Conservation (phyloP, 2,329 filamentous ascomycete species). For the Neoarthrinium moseri region DNA sequence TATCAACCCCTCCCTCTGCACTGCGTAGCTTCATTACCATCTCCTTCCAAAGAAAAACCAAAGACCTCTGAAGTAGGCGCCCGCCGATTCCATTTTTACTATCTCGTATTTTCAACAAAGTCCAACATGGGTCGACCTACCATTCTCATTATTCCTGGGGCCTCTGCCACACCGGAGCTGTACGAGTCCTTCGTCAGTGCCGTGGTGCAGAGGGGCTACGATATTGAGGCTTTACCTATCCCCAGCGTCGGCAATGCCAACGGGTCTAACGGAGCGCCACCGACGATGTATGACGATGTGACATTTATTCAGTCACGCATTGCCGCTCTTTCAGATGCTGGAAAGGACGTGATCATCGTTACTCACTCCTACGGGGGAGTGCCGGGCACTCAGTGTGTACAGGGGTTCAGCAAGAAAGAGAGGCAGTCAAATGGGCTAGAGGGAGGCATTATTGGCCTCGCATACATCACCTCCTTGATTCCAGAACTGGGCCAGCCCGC, state of each 20-base stretch:
- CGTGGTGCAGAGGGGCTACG: slow-evolving; percentile 17
- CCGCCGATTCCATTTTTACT: too few relatives aligned
- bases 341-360: slow-evolving; percentile 22
- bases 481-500: slow-evolving; percentile 21
- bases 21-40: too few relatives aligned
- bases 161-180: slow-evolving; percentile 15
- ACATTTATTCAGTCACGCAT: slow-evolving; percentile 29
- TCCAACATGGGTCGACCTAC: neutral
- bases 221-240: slow-evolving; percentile 18
- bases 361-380: slow-evolving; percentile 25
- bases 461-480: slow-evolving; percentile 28
- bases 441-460: slow-evolving; percentile 34
- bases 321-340: slow-evolving; percentile 30
- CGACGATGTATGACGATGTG: slow-evolving; percentile 33
- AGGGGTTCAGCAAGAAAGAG: slow-evolving; percentile 31
- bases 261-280: slow-evolving; percentile 8
- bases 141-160: neutral
- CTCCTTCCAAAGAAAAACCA: too few relatives aligned
- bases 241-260: slow-evolving; percentile 13
- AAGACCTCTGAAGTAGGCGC: too few relatives aligned
- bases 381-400: slow-evolving; percentile 27
- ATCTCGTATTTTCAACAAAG: too few relatives aligned
- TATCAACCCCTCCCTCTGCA: too few relatives aligned
- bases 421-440: slow-evolving; percentile 30
- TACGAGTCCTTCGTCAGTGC: slow-evolving; percentile 17